phyloP scores from a whole-genome alignment of 257 asterid species.

The Nicotiana benthamiana region DNA sequence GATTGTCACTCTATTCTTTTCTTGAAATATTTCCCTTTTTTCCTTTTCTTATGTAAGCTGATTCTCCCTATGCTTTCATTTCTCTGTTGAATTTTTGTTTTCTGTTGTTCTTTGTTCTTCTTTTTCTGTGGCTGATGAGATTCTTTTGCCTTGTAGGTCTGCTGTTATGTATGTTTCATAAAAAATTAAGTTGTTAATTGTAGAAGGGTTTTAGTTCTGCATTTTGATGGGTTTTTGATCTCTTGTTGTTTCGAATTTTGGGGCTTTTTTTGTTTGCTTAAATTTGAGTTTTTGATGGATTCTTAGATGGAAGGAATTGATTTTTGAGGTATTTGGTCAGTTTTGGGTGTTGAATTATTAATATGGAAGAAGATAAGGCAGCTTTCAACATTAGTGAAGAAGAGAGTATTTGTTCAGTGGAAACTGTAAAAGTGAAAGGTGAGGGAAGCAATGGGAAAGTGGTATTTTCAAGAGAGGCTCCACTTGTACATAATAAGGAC shows the following conservation, averaged over 20 bases:
- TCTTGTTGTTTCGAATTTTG: background rate
- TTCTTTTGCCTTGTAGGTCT: background rate
- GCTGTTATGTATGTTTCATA: background rate
- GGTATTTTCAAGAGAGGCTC: conserved; percentile 64
- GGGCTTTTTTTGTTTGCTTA: background rate
- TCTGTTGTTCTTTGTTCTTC: background rate
- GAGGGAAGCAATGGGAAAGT: conserved; percentile 56
- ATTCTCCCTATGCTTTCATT: background rate
- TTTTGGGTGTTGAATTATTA: conserved; percentile 7
- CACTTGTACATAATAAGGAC: conserved; percentile 50
- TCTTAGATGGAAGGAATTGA: background rate
- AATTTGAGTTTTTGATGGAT: background rate
- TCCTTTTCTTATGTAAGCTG: background rate
- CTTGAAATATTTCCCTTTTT: too few species aligned
- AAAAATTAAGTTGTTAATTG: background rate
- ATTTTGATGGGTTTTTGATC: background rate
- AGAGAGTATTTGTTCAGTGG: conserved; percentile 42
- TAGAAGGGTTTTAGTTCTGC: background rate
- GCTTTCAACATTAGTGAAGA: conserved; percentile 3
- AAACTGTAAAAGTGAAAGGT: conserved; percentile 35
- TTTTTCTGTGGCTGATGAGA: background rate
- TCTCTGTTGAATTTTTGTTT: background rate
- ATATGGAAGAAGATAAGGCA: conserved; percentile 22
- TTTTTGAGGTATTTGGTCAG: background rate
- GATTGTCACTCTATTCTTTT: too few species aligned